phyloP scores from a whole-genome alignment of 345 rosid genomes.

The Ceriops tagal region DNA sequence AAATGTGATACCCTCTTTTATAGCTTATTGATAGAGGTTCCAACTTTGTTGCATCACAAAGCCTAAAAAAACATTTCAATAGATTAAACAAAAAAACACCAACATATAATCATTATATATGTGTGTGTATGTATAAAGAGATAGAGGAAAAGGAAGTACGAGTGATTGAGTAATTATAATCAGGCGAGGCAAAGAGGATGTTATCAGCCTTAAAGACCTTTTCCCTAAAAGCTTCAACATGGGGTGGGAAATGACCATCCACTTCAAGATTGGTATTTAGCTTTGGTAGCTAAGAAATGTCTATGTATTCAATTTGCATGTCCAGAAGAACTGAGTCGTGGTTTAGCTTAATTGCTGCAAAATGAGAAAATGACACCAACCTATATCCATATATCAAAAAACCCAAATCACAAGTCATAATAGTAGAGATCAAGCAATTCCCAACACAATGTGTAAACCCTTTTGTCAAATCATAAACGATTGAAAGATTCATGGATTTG shows the following conservation, averaged over 20 bases:
- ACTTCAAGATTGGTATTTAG: slow-evolving; percentile 23
- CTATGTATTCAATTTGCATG: slow-evolving; percentile 16
- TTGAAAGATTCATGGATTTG: not conserved
- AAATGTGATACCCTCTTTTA: too few relatives aligned
- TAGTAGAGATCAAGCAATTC: slow-evolving; percentile 29
- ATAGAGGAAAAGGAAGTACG: slow-evolving; percentile 26
- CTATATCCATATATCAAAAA: not conserved
- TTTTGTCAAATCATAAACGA: not conserved
- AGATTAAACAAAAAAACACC: not conserved
- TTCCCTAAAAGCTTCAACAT: slow-evolving; percentile 61
- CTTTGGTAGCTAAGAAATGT: slow-evolving; percentile 18
- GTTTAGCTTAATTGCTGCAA: slow-evolving; percentile 13
- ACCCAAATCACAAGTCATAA: not conserved
- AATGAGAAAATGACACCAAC: not conserved
- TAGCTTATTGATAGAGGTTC: too few relatives aligned
- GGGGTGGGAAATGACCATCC: slow-evolving; percentile 53
- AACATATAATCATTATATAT: not conserved
- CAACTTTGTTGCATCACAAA: too few relatives aligned
- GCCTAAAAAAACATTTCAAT: too few relatives aligned
- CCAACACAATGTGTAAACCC: not conserved
- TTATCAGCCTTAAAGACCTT: slow-evolving; percentile 59
- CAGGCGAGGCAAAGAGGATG: slow-evolving; percentile 76
- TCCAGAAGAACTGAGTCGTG: slow-evolving; percentile 12
- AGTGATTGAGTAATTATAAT: slow-evolving; percentile 67
- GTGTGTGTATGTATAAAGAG: too few relatives aligned